A percentile compares a stretch with the other conserved stretches of the same genome.
These are phyloP conservation scores for Candida nemodendra DNA, from an alignment of 805 yeast genomes.

Conservation along the genomic window DNA sequence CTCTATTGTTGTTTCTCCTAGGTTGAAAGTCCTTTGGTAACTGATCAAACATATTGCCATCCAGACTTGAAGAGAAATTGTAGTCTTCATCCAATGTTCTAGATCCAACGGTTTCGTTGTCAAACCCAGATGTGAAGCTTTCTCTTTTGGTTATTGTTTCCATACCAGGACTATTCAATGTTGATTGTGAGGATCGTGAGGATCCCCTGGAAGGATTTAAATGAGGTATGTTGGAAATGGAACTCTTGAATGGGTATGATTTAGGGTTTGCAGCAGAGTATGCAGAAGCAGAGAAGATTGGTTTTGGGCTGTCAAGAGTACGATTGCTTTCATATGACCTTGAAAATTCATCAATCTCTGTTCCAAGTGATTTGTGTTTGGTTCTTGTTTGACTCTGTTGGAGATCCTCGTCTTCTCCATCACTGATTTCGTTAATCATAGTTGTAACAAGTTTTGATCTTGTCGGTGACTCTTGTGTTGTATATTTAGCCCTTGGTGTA, in stretches of 20 bases:
- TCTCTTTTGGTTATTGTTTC: conserved; percentile 13
- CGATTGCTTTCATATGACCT: conserved; percentile 39
- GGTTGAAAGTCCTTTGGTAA: conserved; percentile 35
- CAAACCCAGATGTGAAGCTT: conserved; percentile 17
- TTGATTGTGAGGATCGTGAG: conserved; percentile 23
- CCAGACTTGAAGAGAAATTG: conserved; percentile 27
- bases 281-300: conserved; percentile 60
- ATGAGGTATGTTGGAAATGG: conserved; percentile 22
- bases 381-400: conserved; percentile 23
- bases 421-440: conserved; percentile 43
- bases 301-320: conserved; percentile 61
- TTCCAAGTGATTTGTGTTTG: conserved; percentile 19
- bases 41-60: conserved; percentile 32
- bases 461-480: conserved; percentile 70
- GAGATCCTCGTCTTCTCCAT: conserved; percentile 37
- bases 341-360: conserved; percentile 27
- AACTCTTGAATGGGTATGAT: conserved; percentile 21
- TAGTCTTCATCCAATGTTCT: conserved; percentile 17
- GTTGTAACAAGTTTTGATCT: conserved; percentile 53
- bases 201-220: conserved; percentile 26
- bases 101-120: conserved; percentile 19
- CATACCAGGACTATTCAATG: conserved; percentile 10
- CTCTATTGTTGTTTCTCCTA: conserved; percentile 35
- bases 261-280: conserved; percentile 55
- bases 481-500: conserved; percentile 65